Evolutionary conservation across 1,284 basidiomycete species (phyloP), one percentile per base, ranked within the genome.

Genomic region (Leccinum griseonigrum): DNA sequence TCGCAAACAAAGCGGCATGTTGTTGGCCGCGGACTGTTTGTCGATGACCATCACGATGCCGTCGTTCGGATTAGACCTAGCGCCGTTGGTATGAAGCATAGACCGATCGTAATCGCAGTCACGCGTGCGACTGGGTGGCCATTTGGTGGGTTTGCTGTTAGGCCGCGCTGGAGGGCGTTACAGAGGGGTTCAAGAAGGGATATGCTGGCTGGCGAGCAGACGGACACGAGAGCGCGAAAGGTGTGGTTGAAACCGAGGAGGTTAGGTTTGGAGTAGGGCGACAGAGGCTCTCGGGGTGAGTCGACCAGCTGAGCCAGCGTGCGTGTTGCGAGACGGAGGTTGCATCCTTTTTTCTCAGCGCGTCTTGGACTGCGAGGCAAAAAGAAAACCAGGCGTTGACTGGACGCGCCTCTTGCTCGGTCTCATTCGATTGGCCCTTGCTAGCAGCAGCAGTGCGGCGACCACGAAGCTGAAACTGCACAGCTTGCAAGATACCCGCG

Each of bases 121-220:
- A 22, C 22, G 22, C 22, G 22, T 22, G 22, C 22, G 22, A 22
- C 22, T 22, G 22, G 22, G 22, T 22, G 22, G 22, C 22, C 22
- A 22, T 22, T 22, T 22, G 22, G 22, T 22, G 22, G 68, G 67
- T 89, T 88, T n/a, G 95, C 93, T 0, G 84, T 71, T 14, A 95
- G 71, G 22, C 85, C 85, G 51, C 78, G 79, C 16, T 81, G 76
- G 55, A 94, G 76, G 82, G 87, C 81, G 68, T 91, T 86, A 79
- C 96, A 97, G 4, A 86, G 81, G 61, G 88, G 84, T 64, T 92
- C 76, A 56, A 95, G 77, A 46, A 82, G 72, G 0, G 80, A 77
- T 46, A 93, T 80, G 86, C 83, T 65, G 87, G 82, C 16, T 3
- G 61, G 16, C 6, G 67, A 60, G 14, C 86, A 86, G 6, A 13